Evolutionary conservation across 2,329 filamentous ascomycete species (phyloP).

Genomic region (Coniella lustricola): DNA sequence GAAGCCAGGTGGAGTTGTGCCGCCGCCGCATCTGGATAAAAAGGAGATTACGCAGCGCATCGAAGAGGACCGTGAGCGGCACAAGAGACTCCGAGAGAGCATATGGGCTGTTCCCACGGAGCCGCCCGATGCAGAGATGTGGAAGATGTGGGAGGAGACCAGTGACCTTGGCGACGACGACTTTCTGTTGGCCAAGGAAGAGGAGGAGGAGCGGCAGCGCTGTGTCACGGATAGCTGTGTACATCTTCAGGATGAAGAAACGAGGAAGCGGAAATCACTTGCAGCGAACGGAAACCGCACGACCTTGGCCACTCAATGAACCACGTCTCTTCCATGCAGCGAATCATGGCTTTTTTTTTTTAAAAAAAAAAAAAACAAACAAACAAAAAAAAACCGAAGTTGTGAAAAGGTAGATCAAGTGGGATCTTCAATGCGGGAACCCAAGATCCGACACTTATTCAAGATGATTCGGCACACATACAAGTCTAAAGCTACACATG

Average conservation of each 20-base stretch:
- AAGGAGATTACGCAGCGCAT: slow-evolving; percentile 91
- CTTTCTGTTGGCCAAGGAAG: slow-evolving; percentile 67
- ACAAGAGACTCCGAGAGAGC: slow-evolving; percentile 84
- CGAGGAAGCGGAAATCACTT: slow-evolving; percentile 5
- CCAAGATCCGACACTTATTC: too few species aligned
- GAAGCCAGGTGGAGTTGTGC: slow-evolving; percentile 23
- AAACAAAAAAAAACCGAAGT: too few species aligned
- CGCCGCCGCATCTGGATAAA: slow-evolving; percentile 57
- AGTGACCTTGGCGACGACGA: slow-evolving; percentile 88
- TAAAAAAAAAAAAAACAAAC: too few species aligned
- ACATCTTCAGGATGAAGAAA: slow-evolving; percentile 24
- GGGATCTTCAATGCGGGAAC: too few species aligned
- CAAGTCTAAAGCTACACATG: too few species aligned
- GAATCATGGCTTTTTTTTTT: too few species aligned
- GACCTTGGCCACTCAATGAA: background rate
- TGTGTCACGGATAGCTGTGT: slow-evolving; percentile 30
- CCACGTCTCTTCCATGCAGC: background rate
- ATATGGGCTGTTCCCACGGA: slow-evolving; percentile 80
- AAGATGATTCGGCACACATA: too few species aligned
- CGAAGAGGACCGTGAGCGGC: slow-evolving; percentile 90
- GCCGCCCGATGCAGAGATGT: slow-evolving; percentile 61
- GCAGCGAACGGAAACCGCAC: slow-evolving; percentile 16
- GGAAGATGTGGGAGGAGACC: slow-evolving; percentile 77
- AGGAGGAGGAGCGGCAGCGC: slow-evolving; percentile 44
- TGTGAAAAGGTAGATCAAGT: too few species aligned